Conservation (phyloP, 805 yeast genomes). For the Starmerella geochares region DNA sequence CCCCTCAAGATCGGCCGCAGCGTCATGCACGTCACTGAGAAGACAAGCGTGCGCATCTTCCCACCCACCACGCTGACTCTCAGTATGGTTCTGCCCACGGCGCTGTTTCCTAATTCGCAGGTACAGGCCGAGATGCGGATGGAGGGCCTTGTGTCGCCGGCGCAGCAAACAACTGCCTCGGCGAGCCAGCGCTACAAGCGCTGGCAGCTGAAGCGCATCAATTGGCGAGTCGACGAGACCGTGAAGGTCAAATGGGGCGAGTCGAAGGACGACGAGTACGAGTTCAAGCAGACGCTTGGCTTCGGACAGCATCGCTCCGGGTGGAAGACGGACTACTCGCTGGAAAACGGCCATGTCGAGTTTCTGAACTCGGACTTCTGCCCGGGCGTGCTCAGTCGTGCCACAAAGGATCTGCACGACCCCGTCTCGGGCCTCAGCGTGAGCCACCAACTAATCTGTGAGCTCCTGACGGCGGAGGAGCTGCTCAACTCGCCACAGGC, state of each 20-base stretch:
- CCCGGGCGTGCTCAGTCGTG: slow-evolving; percentile 21
- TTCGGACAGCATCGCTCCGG: slow-evolving; percentile 80
- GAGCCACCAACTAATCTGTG: slow-evolving; percentile 66
- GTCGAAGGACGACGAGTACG: slow-evolving; percentile 30
- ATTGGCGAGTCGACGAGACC: slow-evolving; percentile 82
- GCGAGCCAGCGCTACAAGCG: slow-evolving; percentile 33
- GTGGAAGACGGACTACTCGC: slow-evolving; percentile 84
- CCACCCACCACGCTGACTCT: slow-evolving; percentile 93
- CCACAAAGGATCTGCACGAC: slow-evolving; percentile 49
- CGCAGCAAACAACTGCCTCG: slow-evolving; percentile 14
- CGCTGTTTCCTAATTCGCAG: slow-evolving; percentile 74
- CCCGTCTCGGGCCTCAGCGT: slow-evolving; percentile 69
- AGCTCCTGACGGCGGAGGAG: slow-evolving; percentile 92
- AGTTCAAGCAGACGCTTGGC: slow-evolving; percentile 63
- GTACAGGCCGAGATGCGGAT: slow-evolving; percentile 75
- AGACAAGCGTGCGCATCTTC: slow-evolving; percentile 78
- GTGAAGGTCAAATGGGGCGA: slow-evolving; percentile 28
- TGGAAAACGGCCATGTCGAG: slow-evolving; percentile 66
- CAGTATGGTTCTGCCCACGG: slow-evolving; percentile 77
- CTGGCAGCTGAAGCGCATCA: slow-evolving; percentile 86
- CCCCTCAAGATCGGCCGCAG: slow-evolving; percentile 59
- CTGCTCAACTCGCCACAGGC: slow-evolving; percentile 25
- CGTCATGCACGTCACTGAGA: slow-evolving; percentile 68
- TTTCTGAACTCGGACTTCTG: slow-evolving; percentile 34
- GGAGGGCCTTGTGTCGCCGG: slow-evolving; percentile 36